Evolutionary conservation across 2,329 filamentous ascomycete species (phyloP).

Genomic region (Cercospora sesami): DNA sequence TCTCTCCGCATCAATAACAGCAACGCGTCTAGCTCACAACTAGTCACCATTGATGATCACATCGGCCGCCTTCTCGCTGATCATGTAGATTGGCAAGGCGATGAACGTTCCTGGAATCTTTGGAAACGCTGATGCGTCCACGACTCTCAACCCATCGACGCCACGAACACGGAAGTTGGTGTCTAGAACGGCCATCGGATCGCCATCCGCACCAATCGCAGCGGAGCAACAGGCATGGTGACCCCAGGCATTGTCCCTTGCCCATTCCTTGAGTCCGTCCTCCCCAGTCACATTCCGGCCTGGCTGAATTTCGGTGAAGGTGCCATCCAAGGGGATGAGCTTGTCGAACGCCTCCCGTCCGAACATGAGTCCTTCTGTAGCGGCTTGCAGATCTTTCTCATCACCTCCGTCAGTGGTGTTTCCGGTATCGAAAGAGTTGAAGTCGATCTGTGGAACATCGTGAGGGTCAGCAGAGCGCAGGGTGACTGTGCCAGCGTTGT

Average conservation of each 20-base stretch:
- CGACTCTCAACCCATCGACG: slow-evolving; percentile 58
- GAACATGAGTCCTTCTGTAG: slow-evolving; percentile 58
- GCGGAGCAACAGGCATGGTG: slow-evolving; percentile 60
- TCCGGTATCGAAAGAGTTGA: slow-evolving; percentile 59
- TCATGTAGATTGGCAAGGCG: slow-evolving; percentile 55
- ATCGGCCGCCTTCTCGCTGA: slow-evolving; percentile 63
- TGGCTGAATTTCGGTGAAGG: slow-evolving; percentile 48
- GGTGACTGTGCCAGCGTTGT: slow-evolving; percentile 60
- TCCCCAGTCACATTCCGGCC: slow-evolving; percentile 46
- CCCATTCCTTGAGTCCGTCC: slow-evolving; percentile 50
- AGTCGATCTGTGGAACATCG: slow-evolving; percentile 63
- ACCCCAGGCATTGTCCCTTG: slow-evolving; percentile 55
- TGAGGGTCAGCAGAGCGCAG: slow-evolving; percentile 63
- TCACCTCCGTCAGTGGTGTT: slow-evolving; percentile 44
- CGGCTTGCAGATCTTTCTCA: slow-evolving; percentile 50
- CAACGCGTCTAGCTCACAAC: not conserved
- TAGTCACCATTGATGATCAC: slow-evolving; percentile 44
- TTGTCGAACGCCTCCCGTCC: slow-evolving; percentile 44
- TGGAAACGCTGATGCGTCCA: slow-evolving; percentile 62
- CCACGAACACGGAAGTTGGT: slow-evolving; percentile 59
- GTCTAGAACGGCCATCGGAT: slow-evolving; percentile 59
- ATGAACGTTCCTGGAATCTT: slow-evolving; percentile 58
- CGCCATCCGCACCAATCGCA: slow-evolving; percentile 56
- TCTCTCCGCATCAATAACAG: not conserved
- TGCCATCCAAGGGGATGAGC: slow-evolving; percentile 45